Evolutionary conservation across 805 yeast genomes (phyloP), one percentile per base, ranked within the genome.

Genomic region (Saccharomycopsis capsularis): DNA sequence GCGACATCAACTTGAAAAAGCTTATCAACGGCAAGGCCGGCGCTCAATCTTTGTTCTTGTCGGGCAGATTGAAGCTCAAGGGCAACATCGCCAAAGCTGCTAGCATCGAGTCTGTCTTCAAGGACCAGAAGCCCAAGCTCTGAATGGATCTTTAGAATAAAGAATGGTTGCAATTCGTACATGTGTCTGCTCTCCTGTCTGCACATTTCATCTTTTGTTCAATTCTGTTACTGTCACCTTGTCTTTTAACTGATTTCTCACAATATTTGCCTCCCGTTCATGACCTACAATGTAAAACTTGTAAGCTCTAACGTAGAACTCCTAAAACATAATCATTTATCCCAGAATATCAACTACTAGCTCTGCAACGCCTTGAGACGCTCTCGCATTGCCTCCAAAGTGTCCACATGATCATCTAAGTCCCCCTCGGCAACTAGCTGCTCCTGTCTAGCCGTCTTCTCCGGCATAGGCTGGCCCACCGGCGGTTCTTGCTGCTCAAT

Each of bases 61-160:
- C 76, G 59, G 95, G 96, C 38, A 83, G 82, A 67, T 76, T 87
- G 66, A 86, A 85, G 74, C 81, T 87, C 56, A 85, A 82, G 73
- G 95, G 95, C 56, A 85, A 88, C 70, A 82, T 87, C 69, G 84
- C 84, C 90, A 87, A 87, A 74, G 95, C 95, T 47, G 78, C 90
- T 24, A 15, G 23, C 5, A 35, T 48, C 23, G 51, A 48, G 34
- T n/a, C 30, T 9, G 42, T 48, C 7, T 48, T 48, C 37, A 48
- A 43, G 29, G 21, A 35, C 7, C 22, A 21, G 25, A 6, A 18
- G 15, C 45, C 45, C 19, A 42, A 42, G 18, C 36, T 42, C 13
- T 42, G 32, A 32, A 34, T 34, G 19, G 18, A n/a, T 16, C n/a
- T 5, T 34, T 34, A 13, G 32, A 29, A n/a, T n/a, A n/a, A n/a